Percentiles rank a stretch among this genome's conserved stretches.
phyloP scores from a whole-genome alignment of 305 asterid species.

The Euphrasia arctica region DNA sequence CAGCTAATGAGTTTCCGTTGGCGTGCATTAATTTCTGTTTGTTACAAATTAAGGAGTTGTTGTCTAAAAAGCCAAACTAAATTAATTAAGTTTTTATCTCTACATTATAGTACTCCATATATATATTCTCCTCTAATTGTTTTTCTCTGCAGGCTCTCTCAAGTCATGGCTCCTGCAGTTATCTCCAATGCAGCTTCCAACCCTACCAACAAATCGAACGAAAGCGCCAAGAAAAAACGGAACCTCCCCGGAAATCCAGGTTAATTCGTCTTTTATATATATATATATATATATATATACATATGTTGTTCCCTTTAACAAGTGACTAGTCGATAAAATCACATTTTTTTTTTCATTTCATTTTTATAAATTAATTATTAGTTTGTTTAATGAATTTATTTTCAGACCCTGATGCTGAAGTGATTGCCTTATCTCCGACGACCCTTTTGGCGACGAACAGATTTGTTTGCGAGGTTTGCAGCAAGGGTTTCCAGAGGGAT shows the following conservation, averaged over 20 bases:
- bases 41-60: too few species aligned
- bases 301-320: too few species aligned
- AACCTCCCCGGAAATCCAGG: slow-evolving; percentile 79
- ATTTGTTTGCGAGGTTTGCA: slow-evolving; percentile 64
- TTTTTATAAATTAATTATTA: neutral
- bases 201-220: slow-evolving; percentile 19
- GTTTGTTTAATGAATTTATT: neutral
- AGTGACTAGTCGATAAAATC: too few species aligned
- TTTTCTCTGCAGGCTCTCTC: slow-evolving; percentile 1
- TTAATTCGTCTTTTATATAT: slow-evolving; percentile 1
- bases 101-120: too few species aligned
- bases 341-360: neutral
- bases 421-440: slow-evolving; percentile 56
- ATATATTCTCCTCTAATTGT: too few species aligned
- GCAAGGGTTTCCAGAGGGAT: slow-evolving; percentile 66
- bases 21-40: too few species aligned
- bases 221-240: slow-evolving; percentile 53
- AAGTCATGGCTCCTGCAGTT: slow-evolving; percentile 40
- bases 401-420: slow-evolving; percentile 66
- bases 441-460: slow-evolving; percentile 55
- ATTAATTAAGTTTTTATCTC: too few species aligned
- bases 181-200: slow-evolving; percentile 44
- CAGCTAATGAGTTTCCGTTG: too few species aligned
- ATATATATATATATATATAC: too few species aligned
- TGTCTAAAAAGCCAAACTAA: too few species aligned